Evolutionary conservation across 2,329 filamentous ascomycete genomes (phyloP), one percentile per base, ranked within the genome.

Genomic region (Fusarium sp.): DNA sequence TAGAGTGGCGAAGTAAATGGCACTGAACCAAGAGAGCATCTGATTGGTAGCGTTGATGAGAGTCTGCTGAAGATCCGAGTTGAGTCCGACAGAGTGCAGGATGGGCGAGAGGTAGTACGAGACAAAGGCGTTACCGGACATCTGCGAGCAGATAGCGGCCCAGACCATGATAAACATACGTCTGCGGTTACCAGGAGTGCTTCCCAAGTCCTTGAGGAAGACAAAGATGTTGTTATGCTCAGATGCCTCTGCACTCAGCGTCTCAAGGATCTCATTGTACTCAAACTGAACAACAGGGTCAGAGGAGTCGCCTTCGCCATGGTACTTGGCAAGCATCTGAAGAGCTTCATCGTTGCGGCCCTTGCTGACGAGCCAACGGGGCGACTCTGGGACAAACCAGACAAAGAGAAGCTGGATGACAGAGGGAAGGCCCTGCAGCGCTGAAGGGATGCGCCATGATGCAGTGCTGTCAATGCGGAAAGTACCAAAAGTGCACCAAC

Each of bases 1-100:
- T 2, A 64, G 4, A 1, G 61, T 64, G n/a, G 61, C 44, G 17
- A 64, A 64, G 17, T 64, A 61, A 11, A 64, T 39, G 3, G 61
- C 61, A 5, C 55, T 48, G 24, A 64, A 62, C 44, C 56, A 64
- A 4, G 61, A 62, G 0, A 64, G 36, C 55, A 64, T 64, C 36
- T 64, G 61, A 13, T 61, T 48, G 3, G 61, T 61, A 3, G 61
- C 55, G 7, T 64, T 64, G 36, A 64, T 64, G 3, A 62, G 56
- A 10, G 44, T 64, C 30, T 64, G 61, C n/a, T 50, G 28, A 18
- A 64, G 56, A 17, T 48, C 56, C 3, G 44, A 48, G 2, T 48
- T 64, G 12, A 64, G 56, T 1, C 61, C 61, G 1, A 62, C 61
- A 2, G 61, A 64, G 28, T 61, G 34, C 9, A 63, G 36, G 6